Evolutionary conservation across 208 protist species (phyloP).

Genomic region (Porcisia deanei): DNA sequence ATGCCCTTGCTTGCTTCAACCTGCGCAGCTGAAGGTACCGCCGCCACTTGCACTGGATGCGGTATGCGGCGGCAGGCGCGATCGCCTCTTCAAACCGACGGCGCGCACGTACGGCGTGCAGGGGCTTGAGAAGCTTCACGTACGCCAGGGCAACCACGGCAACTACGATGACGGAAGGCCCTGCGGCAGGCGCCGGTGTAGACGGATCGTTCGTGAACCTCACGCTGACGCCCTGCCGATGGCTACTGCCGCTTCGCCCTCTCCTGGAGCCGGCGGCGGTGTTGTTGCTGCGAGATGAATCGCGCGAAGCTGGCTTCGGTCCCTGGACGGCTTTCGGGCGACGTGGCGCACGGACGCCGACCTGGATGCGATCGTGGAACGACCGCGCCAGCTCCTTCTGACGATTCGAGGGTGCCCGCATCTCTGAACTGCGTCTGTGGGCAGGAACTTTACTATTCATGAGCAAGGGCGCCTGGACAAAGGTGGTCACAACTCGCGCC

Average conservation of each 20-base stretch:
- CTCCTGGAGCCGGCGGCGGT: constrained; percentile 1
- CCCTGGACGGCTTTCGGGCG: constrained; percentile 19
- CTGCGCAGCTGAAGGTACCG: constrained; percentile 42
- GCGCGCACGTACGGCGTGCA: constrained; percentile 27
- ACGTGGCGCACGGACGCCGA: constrained; percentile 21
- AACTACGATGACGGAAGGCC: constrained; percentile 14
- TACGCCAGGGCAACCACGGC: constrained; percentile 30
- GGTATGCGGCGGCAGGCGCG: constrained; percentile 59
- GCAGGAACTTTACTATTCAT: constrained; percentile 3
- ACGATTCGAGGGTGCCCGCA: constrained; percentile 4
- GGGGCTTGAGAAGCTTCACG: constrained; percentile 33
- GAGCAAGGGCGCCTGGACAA: constrained; percentile 9
- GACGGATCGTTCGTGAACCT: constrained; percentile 8
- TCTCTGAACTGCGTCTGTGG: not conserved
- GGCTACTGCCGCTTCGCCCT: constrained; percentile 19
- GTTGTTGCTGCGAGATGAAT: not conserved
- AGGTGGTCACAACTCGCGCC: too few relatives aligned
- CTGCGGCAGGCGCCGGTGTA: constrained; percentile 1
- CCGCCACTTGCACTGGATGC: constrained; percentile 73
- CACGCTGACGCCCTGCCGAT: constrained; percentile 10
- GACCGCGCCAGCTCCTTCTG: constrained; percentile 36
- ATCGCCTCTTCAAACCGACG: constrained; percentile 34
- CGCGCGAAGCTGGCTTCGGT: not conserved
- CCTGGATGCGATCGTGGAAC: constrained; percentile 44
- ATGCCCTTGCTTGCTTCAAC: constrained; percentile 30